Percentiles rank a stretch among this genome's conserved stretches.
These are phyloP conservation scores for Colletotrichum paranaense DNA, from an alignment of 2,329 filamentous ascomycete species.

Conservation along the genomic window DNA sequence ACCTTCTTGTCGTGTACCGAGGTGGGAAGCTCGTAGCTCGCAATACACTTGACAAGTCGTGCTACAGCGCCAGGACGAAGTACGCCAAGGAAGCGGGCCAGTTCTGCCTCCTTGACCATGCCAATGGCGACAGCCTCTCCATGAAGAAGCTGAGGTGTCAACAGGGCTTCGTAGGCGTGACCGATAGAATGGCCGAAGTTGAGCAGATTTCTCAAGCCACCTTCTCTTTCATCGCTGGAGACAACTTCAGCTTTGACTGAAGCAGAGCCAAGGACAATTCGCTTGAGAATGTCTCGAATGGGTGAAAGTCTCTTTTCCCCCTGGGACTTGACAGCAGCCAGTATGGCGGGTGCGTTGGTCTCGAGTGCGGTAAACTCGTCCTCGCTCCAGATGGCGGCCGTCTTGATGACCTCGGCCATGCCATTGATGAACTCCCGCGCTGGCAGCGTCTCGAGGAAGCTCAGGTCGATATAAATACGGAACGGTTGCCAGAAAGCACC, in stretches of 20 bases:
- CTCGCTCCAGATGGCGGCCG: conserved; percentile 95
- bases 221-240: conserved; percentile 93
- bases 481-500: conserved; percentile 97
- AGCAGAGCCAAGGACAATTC: conserved; percentile 90
- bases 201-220: conserved; percentile 90
- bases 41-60: conserved; percentile 89
- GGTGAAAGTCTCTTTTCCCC: conserved; percentile 69
- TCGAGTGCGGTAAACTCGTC: conserved; percentile 87
- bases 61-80: conserved; percentile 89
- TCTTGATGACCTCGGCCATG: conserved; percentile 99
- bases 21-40: conserved; percentile 91
- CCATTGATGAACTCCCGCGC: conserved; percentile 96
- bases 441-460: conserved; percentile 90
- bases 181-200: conserved; percentile 99
- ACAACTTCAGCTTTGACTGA: conserved; percentile 94
- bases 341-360: conserved; percentile 80
- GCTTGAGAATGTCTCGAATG: conserved; percentile 78
- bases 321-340: conserved; percentile 74
- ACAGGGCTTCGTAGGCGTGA: conserved; percentile 93
- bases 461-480: conserved; percentile 92
- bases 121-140: conserved; percentile 97
- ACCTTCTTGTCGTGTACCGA: conserved; percentile 87
- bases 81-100: conserved; percentile 89
- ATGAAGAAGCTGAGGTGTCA: conserved; percentile 94
- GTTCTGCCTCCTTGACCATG: conserved; percentile 97